Evolutionary conservation across 768 basidiomycete species (phyloP).

Genomic region (Trametes cinnabarina): DNA sequence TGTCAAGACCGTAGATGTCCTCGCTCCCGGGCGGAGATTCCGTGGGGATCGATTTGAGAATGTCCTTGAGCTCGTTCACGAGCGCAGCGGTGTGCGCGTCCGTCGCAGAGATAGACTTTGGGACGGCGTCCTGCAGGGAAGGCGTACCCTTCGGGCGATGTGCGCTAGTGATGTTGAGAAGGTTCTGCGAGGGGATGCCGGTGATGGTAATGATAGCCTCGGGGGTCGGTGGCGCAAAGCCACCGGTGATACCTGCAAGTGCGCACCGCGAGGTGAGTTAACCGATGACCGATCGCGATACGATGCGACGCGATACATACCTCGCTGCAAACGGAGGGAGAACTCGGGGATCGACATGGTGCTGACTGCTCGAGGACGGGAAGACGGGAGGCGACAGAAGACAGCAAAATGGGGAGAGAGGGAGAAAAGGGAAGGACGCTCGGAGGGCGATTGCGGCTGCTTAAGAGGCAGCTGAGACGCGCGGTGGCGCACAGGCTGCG

Average conservation of each 20-base stretch:
- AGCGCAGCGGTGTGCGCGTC: slow-evolving; percentile 38
- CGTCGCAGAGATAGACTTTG: slow-evolving; percentile 40
- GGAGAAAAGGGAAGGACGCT: background rate
- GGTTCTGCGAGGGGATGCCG: slow-evolving; percentile 32
- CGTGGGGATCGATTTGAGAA: slow-evolving; percentile 58
- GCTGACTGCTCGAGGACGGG: slow-evolving; percentile 6
- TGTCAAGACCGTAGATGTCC: slow-evolving; percentile 73
- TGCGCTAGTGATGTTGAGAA: slow-evolving; percentile 47
- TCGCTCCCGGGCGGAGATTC: slow-evolving; percentile 57
- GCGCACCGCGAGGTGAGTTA: background rate
- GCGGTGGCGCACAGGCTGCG: slow-evolving; percentile 1
- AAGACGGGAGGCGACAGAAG: background rate
- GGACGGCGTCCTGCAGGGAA: slow-evolving; percentile 38
- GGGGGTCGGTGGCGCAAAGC: slow-evolving; percentile 70
- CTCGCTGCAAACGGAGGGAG: slow-evolving; percentile 59
- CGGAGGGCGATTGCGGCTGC: background rate
- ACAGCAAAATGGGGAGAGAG: background rate
- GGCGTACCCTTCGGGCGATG: slow-evolving; percentile 50
- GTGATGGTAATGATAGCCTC: slow-evolving; percentile 53
- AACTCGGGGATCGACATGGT: slow-evolving; percentile 51
- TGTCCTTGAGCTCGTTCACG: slow-evolving; percentile 55
- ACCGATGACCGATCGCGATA: background rate
- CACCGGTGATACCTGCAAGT: slow-evolving; percentile 67
- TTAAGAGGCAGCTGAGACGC: background rate
- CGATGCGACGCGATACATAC: slow-evolving; percentile 31